A percentile compares a stretch with the other conserved stretches of the same genome.
Conservation (phyloP, 441 rosid species). For the Omphalea diandra region DNA sequence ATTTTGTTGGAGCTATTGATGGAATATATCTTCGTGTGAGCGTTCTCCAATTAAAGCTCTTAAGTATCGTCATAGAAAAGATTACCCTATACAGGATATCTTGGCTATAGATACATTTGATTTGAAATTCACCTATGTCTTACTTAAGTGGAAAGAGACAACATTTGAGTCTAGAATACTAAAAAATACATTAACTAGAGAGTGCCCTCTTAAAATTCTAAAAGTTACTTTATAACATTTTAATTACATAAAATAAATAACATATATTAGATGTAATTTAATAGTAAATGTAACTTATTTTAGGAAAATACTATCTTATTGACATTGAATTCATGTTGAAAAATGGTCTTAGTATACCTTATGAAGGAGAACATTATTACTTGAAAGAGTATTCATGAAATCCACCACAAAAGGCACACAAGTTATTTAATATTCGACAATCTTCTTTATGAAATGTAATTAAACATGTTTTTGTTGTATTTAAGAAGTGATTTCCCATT, state of each 20-base stretch:
- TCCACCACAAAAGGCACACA: background rate
- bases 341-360: no score
- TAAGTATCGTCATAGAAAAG: background rate
- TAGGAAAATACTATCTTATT: no score
- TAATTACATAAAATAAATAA: no score
- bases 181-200: slow-evolving; percentile 2
- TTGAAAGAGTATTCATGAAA: no score
- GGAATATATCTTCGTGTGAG: background rate
- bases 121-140: background rate
- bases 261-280: no score
- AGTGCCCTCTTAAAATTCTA: no score
- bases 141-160: background rate
- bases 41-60: background rate
- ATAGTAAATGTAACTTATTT: no score
- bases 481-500: background rate
- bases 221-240: no score
- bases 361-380: background rate
- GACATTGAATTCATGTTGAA: no score
- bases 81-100: background rate
- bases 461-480: background rate
- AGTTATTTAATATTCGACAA: background rate
- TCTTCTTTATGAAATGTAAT: background rate
- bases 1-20: background rate
- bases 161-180: background rate
- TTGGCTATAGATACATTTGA: background rate